phyloP scores from a whole-genome alignment of 169 alveolate species.

The Plasmodium gaboni region DNA sequence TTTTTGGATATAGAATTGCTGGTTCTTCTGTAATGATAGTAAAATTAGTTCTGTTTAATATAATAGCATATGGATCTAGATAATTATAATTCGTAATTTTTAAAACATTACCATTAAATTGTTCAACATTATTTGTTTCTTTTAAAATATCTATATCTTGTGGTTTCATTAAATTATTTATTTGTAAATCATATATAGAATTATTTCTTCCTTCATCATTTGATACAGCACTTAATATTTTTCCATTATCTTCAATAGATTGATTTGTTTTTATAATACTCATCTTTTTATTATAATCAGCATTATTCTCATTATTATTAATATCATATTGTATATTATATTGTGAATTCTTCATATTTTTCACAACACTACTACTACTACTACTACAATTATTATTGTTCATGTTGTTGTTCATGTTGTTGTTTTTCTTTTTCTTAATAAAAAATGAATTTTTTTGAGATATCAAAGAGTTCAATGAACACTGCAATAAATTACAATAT shows the following conservation, averaged over 20 bases:
- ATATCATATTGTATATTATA: not conserved
- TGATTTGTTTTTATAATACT: not conserved
- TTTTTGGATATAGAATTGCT: slow-evolving; percentile 94
- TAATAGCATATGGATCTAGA: slow-evolving; percentile 54
- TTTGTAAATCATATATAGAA: not conserved
- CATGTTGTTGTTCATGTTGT: not conserved
- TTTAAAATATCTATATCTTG: no score
- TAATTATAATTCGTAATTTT: slow-evolving; percentile 33
- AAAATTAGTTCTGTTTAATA: slow-evolving; percentile 16
- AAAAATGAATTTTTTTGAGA: slow-evolving; percentile 38
- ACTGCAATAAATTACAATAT: slow-evolving; percentile 90
- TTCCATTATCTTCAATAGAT: not conserved
- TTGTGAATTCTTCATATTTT: not conserved
- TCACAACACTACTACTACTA: not conserved
- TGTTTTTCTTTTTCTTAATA: slow-evolving; percentile 1
- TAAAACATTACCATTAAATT: slow-evolving; percentile 6
- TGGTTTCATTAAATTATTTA: no score
- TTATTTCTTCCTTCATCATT: not conserved
- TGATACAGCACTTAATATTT: not conserved
- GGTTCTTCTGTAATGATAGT: slow-evolving; percentile 90
- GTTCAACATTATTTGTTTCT: no score
- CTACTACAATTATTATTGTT: not conserved
- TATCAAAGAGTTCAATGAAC: slow-evolving; percentile 41
- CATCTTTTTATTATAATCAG: not conserved
- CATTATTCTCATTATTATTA: not conserved